phyloP scores from a whole-genome alignment of 768 basidiomycete species.

The Mycena filopes region DNA sequence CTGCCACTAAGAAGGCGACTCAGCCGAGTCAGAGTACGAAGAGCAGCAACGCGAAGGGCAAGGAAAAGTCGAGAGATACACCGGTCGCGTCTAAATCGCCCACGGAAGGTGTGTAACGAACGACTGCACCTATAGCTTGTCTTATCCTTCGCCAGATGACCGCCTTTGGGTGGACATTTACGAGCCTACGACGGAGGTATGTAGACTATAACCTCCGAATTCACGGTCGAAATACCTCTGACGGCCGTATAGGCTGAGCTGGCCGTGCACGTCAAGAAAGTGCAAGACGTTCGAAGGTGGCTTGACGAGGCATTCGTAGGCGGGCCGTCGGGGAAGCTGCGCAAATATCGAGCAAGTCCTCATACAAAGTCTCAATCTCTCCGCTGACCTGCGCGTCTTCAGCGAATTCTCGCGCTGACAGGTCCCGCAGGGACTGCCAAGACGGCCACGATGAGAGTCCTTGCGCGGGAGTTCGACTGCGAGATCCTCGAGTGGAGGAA shows the following conservation, averaged over 20 bases:
- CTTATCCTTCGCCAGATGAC: slow-evolving; percentile 43
- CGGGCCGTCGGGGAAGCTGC: slow-evolving; percentile 68
- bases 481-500: slow-evolving; percentile 91
- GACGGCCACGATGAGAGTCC: slow-evolving; percentile 83
- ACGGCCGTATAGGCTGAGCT: slow-evolving; percentile 64
- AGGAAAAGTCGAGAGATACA: not conserved
- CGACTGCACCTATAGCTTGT: not conserved
- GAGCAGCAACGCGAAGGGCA: slow-evolving; percentile 34
- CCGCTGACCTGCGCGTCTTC: not conserved
- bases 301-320: slow-evolving; percentile 77
- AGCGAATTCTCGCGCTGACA: slow-evolving; percentile 88
- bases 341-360: slow-evolving; percentile 77
- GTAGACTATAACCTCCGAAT: slow-evolving; percentile 18
- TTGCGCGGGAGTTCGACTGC: slow-evolving; percentile 78
- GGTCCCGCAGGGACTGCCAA: slow-evolving; percentile 94
- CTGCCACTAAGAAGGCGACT: not conserved
- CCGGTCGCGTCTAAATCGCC: not conserved
- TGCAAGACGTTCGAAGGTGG: slow-evolving; percentile 83
- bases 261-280: slow-evolving; percentile 83
- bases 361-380: not conserved
- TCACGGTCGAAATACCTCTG: not conserved
- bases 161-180: slow-evolving; percentile 73
- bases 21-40: slow-evolving; percentile 20
- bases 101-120: not conserved
- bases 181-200: slow-evolving; percentile 68